Conservation (phyloP, 2,329 filamentous ascomycete species). For the Dendrostoma leiphaemia region DNA sequence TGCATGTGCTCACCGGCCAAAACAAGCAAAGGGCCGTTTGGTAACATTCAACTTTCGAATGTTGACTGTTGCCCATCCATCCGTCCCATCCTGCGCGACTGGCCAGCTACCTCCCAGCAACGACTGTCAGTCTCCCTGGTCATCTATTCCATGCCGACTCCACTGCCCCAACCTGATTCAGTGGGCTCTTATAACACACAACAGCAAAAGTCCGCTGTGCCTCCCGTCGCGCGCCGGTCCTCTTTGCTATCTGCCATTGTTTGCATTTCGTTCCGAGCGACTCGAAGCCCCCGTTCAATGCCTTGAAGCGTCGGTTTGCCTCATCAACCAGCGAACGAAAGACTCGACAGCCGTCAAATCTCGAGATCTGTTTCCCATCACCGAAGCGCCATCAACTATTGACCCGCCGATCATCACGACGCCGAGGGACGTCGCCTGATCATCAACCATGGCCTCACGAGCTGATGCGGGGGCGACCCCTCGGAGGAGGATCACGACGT, state of each 20-base stretch:
- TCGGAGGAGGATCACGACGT: conserved; percentile 30
- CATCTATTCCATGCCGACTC: neutral
- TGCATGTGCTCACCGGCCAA: too few relatives aligned
- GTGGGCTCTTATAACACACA: too few relatives aligned
- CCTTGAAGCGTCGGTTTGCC: neutral
- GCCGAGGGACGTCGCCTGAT: neutral
- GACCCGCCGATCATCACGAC: neutral
- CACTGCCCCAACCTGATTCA: too few relatives aligned
- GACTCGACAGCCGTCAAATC: conserved; percentile 6
- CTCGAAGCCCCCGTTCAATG: neutral
- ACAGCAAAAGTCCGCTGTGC: neutral
- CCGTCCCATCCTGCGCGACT: neutral
- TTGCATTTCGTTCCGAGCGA: neutral
- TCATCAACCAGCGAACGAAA: neutral
- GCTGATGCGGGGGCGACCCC: conserved; percentile 23
- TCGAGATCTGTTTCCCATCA: neutral
- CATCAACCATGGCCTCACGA: conserved; percentile 21
- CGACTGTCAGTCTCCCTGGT: neutral
- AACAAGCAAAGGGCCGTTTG: too few relatives aligned
- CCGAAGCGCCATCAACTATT: neutral
- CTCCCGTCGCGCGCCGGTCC: neutral
- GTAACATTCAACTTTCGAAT: neutral
- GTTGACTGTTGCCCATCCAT: neutral
- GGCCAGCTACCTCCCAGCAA: neutral
- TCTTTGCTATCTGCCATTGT: neutral